Conservation (phyloP, 176 grass and related monocot species). For the Oryza glumipatula region DNA sequence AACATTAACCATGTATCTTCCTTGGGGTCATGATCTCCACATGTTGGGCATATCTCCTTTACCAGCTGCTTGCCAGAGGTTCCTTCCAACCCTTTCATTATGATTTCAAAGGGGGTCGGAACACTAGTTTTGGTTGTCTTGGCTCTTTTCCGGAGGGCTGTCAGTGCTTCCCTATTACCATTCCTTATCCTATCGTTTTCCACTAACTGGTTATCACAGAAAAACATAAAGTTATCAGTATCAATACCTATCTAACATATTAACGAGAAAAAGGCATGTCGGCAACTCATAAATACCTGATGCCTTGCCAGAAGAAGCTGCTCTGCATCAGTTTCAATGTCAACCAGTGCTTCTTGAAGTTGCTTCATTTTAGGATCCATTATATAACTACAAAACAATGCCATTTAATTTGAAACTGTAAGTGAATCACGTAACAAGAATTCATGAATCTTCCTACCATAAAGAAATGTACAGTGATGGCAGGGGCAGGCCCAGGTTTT, state of each 20-base stretch:
- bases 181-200: constrained; percentile 81
- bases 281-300: constrained; percentile 53
- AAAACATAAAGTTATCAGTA: constrained; percentile 3
- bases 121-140: constrained; percentile 79
- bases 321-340: constrained; percentile 80
- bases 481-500: too few species aligned
- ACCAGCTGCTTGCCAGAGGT: constrained; percentile 60
- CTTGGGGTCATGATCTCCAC: constrained; percentile 68
- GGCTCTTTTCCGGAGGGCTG: constrained; percentile 69
- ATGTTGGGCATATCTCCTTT: constrained; percentile 82
- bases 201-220: constrained; percentile 52
- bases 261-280: background rate
- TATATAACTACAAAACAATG: constrained; percentile 39
- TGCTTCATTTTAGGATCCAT: constrained; percentile 78
- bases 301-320: constrained; percentile 83
- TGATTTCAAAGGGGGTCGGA: constrained; percentile 69
- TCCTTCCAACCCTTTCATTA: constrained; percentile 89
- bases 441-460: background rate
- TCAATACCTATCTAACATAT: background rate
- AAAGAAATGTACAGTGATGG: background rate
- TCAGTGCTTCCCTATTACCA: constrained; percentile 72
- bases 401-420: background rate
- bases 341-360: constrained; percentile 68
- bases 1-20: constrained; percentile 82
- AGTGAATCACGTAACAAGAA: background rate